These are phyloP conservation scores for Aspergillus persii DNA, from an alignment of 2,329 filamentous ascomycete species.

Conservation along the genomic window DNA sequence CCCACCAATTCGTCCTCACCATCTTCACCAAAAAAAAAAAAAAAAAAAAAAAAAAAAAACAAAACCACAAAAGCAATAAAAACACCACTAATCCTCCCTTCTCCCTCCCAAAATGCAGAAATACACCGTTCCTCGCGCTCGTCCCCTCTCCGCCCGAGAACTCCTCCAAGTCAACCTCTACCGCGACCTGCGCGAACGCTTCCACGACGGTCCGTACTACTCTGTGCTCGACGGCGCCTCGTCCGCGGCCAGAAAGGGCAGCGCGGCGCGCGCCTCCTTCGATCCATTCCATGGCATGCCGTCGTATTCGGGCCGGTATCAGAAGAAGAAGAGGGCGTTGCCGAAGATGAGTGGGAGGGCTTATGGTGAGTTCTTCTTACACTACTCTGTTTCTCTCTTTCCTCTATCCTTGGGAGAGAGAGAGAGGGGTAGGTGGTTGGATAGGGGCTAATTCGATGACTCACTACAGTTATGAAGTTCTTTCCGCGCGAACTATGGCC, in stretches of 20 bases:
- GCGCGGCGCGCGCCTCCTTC: conserved; percentile 48
- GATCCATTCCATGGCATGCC: conserved; percentile 63
- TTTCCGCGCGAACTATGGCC: conserved; percentile 60
- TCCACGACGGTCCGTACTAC: conserved; percentile 61
- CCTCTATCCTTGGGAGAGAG: no score
- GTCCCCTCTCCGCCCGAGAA: conserved; percentile 42
- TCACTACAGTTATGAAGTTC: conserved; percentile 50
- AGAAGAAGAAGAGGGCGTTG: conserved; percentile 54
- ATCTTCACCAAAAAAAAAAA: no score
- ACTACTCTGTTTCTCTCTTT: background rate
- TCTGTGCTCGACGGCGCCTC: conserved; percentile 48
- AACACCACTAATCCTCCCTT: no score
- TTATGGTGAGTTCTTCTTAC: conserved; percentile 48
- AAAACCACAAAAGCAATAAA: background rate
- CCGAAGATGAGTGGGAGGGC: conserved; percentile 55
- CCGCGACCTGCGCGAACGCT: conserved; percentile 52
- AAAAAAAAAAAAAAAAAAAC: no score
- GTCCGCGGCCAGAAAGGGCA: conserved; percentile 43
- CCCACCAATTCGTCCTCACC: no score
- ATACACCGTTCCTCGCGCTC: conserved; percentile 36
- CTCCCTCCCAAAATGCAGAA: conserved; percentile 24
- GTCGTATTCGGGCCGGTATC: conserved; percentile 58
- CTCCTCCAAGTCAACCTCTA: conserved; percentile 49
- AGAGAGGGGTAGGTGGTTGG: background rate
- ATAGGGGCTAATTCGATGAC: background rate